Percentiles rank a stretch among this genome's conserved stretches.
phyloP scores from a whole-genome alignment of 179 eudicot genomes.

The Monotropa hypopitys region DNA sequence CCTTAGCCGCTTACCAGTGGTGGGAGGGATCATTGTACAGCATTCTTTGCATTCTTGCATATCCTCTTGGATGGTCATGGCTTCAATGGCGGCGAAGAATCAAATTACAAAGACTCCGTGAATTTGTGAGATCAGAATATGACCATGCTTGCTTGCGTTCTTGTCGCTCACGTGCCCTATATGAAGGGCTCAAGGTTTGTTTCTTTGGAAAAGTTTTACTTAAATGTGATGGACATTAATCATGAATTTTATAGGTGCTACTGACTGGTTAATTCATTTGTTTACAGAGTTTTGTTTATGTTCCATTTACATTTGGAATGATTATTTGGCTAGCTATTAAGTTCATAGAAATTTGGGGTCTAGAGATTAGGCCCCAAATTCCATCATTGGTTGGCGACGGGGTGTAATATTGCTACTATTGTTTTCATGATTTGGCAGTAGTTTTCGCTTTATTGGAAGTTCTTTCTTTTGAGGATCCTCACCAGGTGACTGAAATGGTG shows the following conservation, averaged over 20 bases:
- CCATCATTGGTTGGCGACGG: background rate
- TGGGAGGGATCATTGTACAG: constrained; percentile 91
- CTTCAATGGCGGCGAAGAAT: constrained; percentile 84
- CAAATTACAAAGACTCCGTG: constrained; percentile 84
- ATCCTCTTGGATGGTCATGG: constrained; percentile 98
- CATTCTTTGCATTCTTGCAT: constrained; percentile 66
- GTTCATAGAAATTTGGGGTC: background rate
- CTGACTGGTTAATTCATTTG: background rate
- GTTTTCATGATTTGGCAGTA: background rate
- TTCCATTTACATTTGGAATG: background rate
- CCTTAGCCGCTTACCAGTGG: constrained; percentile 88
- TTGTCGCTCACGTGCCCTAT: constrained; percentile 99
- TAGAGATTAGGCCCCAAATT: background rate
- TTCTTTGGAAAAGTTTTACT: background rate
- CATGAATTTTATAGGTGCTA: background rate
- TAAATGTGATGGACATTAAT: background rate
- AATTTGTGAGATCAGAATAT: constrained; percentile 95
- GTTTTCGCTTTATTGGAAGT: background rate
- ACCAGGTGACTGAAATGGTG: background rate
- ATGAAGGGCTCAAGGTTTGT: constrained; percentile 92
- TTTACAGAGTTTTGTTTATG: background rate
- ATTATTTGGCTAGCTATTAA: background rate
- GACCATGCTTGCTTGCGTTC: constrained; percentile 98
- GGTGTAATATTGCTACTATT: background rate
- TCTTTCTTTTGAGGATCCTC: background rate